Evolutionary conservation across 2,329 filamentous ascomycete genomes (phyloP).

Genomic region (Neonectria coccinea): DNA sequence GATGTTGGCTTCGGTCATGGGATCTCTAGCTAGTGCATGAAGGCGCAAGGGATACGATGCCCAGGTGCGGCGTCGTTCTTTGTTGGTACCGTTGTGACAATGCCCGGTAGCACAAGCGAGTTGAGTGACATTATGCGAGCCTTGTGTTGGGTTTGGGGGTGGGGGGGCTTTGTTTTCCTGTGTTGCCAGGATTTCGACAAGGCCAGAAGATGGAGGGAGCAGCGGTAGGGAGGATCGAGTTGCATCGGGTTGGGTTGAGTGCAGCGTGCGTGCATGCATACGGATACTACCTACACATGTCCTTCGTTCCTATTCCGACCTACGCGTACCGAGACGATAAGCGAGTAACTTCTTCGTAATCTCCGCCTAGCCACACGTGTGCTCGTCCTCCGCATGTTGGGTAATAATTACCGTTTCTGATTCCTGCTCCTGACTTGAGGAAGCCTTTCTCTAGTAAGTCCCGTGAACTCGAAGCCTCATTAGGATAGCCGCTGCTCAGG

Average conservation of each 20-base stretch:
- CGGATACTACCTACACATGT: not conserved
- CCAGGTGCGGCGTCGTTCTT: constrained; percentile 7
- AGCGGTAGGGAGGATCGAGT: not conserved
- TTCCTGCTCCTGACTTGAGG: not conserved
- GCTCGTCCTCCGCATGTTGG: not conserved
- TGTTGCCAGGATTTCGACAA: not conserved
- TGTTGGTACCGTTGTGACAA: constrained; percentile 17
- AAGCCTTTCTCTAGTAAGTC: not conserved
- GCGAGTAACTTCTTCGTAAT: not conserved
- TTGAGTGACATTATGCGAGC: constrained; percentile 9
- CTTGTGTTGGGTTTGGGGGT: constrained; percentile 5
- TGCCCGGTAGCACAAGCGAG: constrained; percentile 3
- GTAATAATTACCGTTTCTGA: not conserved
- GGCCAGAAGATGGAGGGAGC: not conserved
- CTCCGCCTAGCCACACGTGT: constrained; percentile 11
- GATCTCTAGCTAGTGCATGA: constrained; percentile 15
- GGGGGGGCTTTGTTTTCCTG: not conserved
- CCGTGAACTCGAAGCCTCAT: constrained; percentile 16
- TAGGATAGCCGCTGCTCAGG: not conserved
- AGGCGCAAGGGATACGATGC: constrained; percentile 16
- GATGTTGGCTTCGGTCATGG: constrained; percentile 18
- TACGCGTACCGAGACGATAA: not conserved
- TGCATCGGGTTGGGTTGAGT: not conserved
- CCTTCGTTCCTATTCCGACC: not conserved
- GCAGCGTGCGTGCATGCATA: not conserved